These are phyloP conservation scores for Psidium friedrichsthalianum DNA, from an alignment of 345 rosid species.

Conservation along the genomic window DNA sequence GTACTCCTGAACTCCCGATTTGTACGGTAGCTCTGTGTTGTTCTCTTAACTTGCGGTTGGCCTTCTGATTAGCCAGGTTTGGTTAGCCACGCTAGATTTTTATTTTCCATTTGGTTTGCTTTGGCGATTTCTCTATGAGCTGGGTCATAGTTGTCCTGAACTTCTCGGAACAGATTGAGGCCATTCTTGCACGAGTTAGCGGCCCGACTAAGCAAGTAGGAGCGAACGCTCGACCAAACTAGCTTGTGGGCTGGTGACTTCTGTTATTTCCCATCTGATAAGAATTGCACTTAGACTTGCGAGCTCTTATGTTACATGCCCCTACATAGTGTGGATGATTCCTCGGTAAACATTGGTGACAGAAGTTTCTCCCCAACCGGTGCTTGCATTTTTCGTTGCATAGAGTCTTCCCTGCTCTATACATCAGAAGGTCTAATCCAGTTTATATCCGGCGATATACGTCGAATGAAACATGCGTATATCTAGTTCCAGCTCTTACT, in stretches of 20 bases:
- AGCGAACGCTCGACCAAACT: background rate
- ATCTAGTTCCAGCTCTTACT: background rate
- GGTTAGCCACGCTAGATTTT: background rate
- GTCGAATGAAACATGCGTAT: background rate
- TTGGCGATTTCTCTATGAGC: background rate
- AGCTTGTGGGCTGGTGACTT: accelerated
- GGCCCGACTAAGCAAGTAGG: accelerated
- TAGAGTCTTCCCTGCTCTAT: background rate
- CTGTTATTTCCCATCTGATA: background rate
- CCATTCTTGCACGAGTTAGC: accelerated
- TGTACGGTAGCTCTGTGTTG: background rate
- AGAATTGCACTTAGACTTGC: background rate
- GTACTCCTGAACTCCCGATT: background rate
- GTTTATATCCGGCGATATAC: background rate
- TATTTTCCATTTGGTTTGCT: background rate
- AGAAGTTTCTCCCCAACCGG: background rate
- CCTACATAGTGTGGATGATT: background rate
- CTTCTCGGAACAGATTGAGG: background rate
- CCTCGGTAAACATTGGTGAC: background rate
- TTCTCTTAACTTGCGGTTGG: background rate
- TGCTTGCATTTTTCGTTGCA: background rate
- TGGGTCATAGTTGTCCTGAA: background rate
- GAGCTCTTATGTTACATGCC: accelerated
- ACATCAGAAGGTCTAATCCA: background rate
- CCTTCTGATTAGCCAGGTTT: background rate